Evolutionary conservation across 2,329 filamentous ascomycete species (phyloP), one percentile per base, ranked within the genome.

Genomic region (Arachnomyces sp.): DNA sequence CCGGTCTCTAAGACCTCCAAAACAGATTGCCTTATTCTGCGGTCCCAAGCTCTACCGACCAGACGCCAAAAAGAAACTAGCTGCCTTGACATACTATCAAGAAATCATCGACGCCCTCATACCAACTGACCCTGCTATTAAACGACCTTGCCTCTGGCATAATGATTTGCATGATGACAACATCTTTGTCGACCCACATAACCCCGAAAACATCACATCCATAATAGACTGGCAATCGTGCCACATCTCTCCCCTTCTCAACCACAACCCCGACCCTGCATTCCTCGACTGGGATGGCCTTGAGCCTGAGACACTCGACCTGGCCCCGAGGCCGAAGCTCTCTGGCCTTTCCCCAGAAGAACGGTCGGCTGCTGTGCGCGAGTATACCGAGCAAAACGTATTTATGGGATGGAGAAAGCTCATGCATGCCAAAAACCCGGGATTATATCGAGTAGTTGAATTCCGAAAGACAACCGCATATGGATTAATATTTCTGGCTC

Each of bases 151-250:
- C 40, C 46, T 59, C 36, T 60, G 55, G 52, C 54, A 58, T 42
- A 46, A 54, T 43, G 51, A 58, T 48, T 41, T 58, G 15, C 51
- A 58, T 35, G 44, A 50, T 45, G 51, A 55, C 15, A 59, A 58
- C 42, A 43, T 61, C 38, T 61, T 60, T 18, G 49, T 60, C 20
- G 56, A 61, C 43, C 54, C 52, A 14, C 9, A 49, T 6, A 49
- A 58, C 31, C 47, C 51, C 1, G 47, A 39, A 39, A 48, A 42
- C 4, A 54, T 60, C 15, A 50, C 51, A 3, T 47, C 50, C 8
- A 57, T 61, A 5, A 57, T 61, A 17, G 53, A 59, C 44, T 60
- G 55, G 56, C 54, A 60, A 41, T 54, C 51, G 16, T 48, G 45
- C 14, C 53, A 58, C 30, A 41, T 58, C 34, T 51, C 52, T 1